A percentile compares a stretch with the other conserved stretches of the same genome.
Conservation (phyloP, 169 alveolate genomes). For the Eimeria nieschulzi region DNA sequence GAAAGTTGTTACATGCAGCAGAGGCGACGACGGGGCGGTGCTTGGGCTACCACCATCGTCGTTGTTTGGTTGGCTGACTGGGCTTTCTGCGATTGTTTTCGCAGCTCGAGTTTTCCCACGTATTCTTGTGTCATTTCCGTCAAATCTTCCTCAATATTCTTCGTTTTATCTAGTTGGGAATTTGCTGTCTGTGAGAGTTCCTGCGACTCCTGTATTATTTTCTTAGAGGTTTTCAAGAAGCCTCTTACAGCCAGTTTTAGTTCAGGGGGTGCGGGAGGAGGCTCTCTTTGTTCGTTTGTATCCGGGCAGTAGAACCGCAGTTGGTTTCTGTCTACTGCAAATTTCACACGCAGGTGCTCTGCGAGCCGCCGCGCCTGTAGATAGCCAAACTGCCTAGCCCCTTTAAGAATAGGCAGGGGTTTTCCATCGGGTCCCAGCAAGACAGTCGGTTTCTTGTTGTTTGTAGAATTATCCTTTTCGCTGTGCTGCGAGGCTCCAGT, state of each 20-base stretch:
- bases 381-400: constrained; percentile 24
- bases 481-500: not conserved
- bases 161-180: constrained; percentile 9
- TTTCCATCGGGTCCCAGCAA: constrained; percentile 33
- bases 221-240: constrained; percentile 31
- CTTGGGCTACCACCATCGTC: not conserved
- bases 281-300: constrained; percentile 37
- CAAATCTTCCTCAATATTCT: constrained; percentile 41
- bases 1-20: constrained; percentile 10
- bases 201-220: constrained; percentile 15
- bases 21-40: constrained; percentile 43
- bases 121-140: constrained; percentile 35
- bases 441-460: constrained; percentile 19
- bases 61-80: not conserved
- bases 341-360: constrained; percentile 52
- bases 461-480: not conserved
- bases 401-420: constrained; percentile 45
- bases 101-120: constrained; percentile 28
- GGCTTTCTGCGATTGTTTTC: constrained; percentile 21
- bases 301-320: constrained; percentile 54
- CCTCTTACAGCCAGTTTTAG: constrained; percentile 34
- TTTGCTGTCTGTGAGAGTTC: not conserved
- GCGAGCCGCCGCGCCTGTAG: constrained; percentile 59
- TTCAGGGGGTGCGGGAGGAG: constrained; percentile 49
- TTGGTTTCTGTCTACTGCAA: constrained; percentile 63